Percentiles rank a stretch among this genome's conserved stretches.
phyloP scores from a whole-genome alignment of 495 filamentous ascomycete species.

The Aspergillus kassunensis region DNA sequence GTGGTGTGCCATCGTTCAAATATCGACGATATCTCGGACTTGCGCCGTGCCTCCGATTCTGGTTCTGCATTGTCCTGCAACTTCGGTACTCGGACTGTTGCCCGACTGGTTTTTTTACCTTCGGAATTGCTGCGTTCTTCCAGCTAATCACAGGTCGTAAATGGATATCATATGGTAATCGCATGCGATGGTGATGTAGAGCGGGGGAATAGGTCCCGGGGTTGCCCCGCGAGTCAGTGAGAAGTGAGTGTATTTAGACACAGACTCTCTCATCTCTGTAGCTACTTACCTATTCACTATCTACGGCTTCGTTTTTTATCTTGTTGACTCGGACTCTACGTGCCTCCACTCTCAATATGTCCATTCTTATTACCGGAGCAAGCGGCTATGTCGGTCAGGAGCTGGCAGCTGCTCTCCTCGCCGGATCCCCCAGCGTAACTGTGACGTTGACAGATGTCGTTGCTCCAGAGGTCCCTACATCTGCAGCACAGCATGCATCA shows the following conservation, averaged over 20 bases:
- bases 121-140: slow-evolving; percentile 31
- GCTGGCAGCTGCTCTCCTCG: slow-evolving; percentile 59
- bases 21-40: slow-evolving; percentile 24
- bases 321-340: background rate
- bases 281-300: too few relatives aligned
- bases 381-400: slow-evolving; percentile 68
- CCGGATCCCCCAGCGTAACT: slow-evolving; percentile 44
- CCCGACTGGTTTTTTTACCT: slow-evolving; percentile 20
- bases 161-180: too few relatives aligned
- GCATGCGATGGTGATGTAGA: too few relatives aligned
- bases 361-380: slow-evolving; percentile 70
- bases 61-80: background rate
- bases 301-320: background rate
- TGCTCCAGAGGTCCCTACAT: slow-evolving; percentile 49
- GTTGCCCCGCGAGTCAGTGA: background rate
- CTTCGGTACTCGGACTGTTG: slow-evolving; percentile 35
- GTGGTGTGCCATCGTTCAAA: background rate
- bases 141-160: slow-evolving; percentile 2
- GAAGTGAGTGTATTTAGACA: background rate
- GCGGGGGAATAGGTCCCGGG: slow-evolving; percentile 1
- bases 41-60: slow-evolving; percentile 23
- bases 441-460: slow-evolving; percentile 64
- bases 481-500: slow-evolving; percentile 40
- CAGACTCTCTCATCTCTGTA: background rate
- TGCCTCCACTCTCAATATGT: slow-evolving; percentile 31